These are phyloP conservation scores for Neocatenulostroma microsporum DNA, from an alignment of 2,329 filamentous ascomycete genomes.

Conservation along the genomic window DNA sequence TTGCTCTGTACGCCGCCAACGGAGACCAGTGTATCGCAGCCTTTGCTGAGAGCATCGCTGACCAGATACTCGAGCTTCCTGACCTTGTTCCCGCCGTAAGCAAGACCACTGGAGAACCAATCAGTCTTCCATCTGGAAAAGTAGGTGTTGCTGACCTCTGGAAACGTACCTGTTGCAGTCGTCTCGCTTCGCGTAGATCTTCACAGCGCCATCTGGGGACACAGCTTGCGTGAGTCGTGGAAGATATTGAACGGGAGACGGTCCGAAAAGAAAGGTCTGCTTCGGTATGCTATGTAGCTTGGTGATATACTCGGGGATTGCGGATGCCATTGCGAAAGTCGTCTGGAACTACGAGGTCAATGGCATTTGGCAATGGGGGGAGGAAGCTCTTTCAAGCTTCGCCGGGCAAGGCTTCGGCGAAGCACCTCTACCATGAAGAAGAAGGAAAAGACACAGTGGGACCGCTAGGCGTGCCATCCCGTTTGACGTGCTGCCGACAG, in stretches of 20 bases:
- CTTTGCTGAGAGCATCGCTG: conserved; percentile 25
- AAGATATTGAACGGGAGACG: conserved; percentile 61
- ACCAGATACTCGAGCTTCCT: conserved; percentile 34
- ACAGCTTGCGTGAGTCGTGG: conserved; percentile 57
- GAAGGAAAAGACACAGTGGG: too few relatives aligned
- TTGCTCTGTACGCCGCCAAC: conserved; percentile 33
- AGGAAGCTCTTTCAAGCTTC: too few relatives aligned
- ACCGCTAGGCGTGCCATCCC: too few relatives aligned
- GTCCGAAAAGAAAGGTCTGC: conserved; percentile 55
- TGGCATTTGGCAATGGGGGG: too few relatives aligned
- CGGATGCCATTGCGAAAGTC: too few relatives aligned
- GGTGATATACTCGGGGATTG: conserved; percentile 14
- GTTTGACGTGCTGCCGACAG: too few relatives aligned
- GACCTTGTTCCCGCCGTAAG: conserved; percentile 34
- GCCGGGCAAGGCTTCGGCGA: too few relatives aligned
- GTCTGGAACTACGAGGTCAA: too few relatives aligned
- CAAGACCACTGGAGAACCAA: conserved; percentile 19
- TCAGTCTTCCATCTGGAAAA: conserved; percentile 47
- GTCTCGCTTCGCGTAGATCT: conserved; percentile 63
- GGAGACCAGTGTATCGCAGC: conserved; percentile 28
- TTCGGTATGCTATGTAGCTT: conserved; percentile 46
- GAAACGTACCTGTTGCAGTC: conserved; percentile 42
- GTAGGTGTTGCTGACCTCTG: conserved; percentile 63
- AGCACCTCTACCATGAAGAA: too few relatives aligned
- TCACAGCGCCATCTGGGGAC: conserved; percentile 45